These are phyloP conservation scores for Wickerhamomyces sydowiorum DNA, from an alignment of 805 yeast genomes.

Conservation along the genomic window DNA sequence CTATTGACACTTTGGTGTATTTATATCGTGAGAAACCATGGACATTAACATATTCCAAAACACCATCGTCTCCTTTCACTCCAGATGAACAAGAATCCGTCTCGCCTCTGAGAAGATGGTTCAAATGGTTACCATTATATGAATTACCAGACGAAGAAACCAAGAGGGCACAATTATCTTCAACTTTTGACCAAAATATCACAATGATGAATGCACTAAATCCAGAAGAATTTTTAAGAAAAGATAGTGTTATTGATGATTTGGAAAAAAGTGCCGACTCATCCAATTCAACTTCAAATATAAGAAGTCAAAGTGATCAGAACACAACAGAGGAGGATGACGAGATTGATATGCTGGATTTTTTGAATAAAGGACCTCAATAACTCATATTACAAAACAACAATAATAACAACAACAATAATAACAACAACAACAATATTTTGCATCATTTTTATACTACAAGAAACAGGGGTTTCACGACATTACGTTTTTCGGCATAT, in stretches of 20 bases:
- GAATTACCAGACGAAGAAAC: constrained; percentile 32
- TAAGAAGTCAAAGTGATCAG: not conserved
- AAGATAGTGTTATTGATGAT: not conserved
- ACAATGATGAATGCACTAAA: constrained; percentile 3
- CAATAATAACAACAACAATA: too few species aligned
- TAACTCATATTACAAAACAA: too few species aligned
- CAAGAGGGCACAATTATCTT: not conserved
- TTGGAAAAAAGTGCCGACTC: not conserved
- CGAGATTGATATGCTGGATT: constrained; percentile 43
- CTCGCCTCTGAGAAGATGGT: constrained; percentile 32
- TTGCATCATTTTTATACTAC: too few species aligned
- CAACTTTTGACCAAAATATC: not conserved
- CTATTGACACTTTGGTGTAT: constrained; percentile 72
- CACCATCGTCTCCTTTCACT: constrained; percentile 18
- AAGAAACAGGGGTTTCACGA: not conserved
- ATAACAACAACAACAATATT: too few species aligned
- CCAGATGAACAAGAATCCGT: constrained; percentile 20
- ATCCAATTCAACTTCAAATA: not conserved
- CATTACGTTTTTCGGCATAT: not conserved
- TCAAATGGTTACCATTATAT: constrained; percentile 40
- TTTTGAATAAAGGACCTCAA: constrained; percentile 36
- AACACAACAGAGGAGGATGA: constrained; percentile 5
- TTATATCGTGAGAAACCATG: constrained; percentile 77
- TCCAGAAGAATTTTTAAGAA: constrained; percentile 11
- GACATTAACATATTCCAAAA: constrained; percentile 35